Evolutionary conservation across 139 green algal genomes (phyloP), one percentile per base, ranked within the genome.

Genomic region (Chlorella sp.): DNA sequence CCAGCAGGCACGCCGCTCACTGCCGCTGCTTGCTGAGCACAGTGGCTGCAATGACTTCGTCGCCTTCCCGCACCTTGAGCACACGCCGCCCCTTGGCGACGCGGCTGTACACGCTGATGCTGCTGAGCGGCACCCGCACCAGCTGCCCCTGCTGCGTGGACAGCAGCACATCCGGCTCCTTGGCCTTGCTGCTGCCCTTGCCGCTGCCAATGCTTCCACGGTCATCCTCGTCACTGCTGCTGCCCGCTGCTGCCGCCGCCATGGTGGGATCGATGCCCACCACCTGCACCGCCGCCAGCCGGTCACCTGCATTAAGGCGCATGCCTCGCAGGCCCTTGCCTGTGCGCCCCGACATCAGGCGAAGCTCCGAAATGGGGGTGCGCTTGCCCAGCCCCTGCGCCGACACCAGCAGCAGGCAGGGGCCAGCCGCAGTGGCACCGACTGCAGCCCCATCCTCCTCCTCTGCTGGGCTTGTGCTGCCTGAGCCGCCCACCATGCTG

Each of bases 121-220:
- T 70, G 7, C 57, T 64, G 28, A 92, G 47, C 11, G 70, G 65
- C n/a, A 85, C 83, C 4, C 92, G 84, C 4, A 86, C 82, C 68
- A 95, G 73, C 65, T 92, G 73, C 6, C 92, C 92, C 44, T 91
- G 72, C n/a, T 67, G 34, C 26, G 84, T 95, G 21, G 84, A 90
- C 62, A 95, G 39, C 60, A 95, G 72, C 64, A 94, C 51, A 30
- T 90, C 87, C 12, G 39, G n/a, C 21, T 25, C 36, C 38, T 60
- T 60, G 9, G 51, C 51, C 51, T 60, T 18, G 57, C 38, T 23
- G 23, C 26, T 9, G 32, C 25, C 20, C 62, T 41, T 32, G 34
- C 62, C 38, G n/a, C 38, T 15, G 38, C n/a, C 1, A 26, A 16
- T 28, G 26, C 39, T 36, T 39, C 68, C 44, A 18, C 81, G 80